Conservation (phyloP, 2,329 filamentous ascomycete species). For the Graphilbum ipis-grandicollis region DNA sequence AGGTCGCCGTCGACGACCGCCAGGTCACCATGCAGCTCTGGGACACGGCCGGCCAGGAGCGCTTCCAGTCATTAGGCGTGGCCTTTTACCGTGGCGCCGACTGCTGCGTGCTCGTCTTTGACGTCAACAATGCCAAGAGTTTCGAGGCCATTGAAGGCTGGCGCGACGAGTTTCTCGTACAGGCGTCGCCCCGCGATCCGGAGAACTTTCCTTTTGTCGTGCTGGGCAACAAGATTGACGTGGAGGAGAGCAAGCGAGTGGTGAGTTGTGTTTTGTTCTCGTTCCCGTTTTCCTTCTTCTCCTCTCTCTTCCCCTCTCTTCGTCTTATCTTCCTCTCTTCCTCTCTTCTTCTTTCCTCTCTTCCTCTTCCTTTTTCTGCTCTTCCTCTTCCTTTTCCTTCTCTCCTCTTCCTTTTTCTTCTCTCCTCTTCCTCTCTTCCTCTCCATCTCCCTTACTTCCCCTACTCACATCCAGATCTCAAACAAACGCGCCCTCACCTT, state of each 20-base stretch:
- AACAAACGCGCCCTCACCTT: slow-evolving; percentile 94
- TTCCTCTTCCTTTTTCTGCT: not conserved
- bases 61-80: slow-evolving; percentile 91
- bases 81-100: slow-evolving; percentile 96
- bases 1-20: slow-evolving; percentile 91
- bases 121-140: slow-evolving; percentile 98
- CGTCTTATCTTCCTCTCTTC: too few relatives aligned
- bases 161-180: slow-evolving; percentile 95
- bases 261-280: too few relatives aligned
- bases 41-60: slow-evolving; percentile 94
- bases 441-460: not conserved
- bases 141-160: slow-evolving; percentile 97
- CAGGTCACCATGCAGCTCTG: slow-evolving; percentile 99
- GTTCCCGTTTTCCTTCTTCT: too few relatives aligned
- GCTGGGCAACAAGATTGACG: slow-evolving; percentile 96
- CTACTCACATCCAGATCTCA: slow-evolving; percentile 45
- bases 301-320: not conserved
- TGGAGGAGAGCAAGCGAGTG: slow-evolving; percentile 93
- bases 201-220: slow-evolving; percentile 98
- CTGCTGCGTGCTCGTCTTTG: slow-evolving; percentile 94
- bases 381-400: not conserved
- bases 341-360: not conserved
- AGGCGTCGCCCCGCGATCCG: slow-evolving; percentile 88
- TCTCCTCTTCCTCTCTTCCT: not conserved
- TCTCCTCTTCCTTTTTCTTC: not conserved